Conservation (phyloP, 352 stramenopile species). For the Plasmopara muralis region DNA sequence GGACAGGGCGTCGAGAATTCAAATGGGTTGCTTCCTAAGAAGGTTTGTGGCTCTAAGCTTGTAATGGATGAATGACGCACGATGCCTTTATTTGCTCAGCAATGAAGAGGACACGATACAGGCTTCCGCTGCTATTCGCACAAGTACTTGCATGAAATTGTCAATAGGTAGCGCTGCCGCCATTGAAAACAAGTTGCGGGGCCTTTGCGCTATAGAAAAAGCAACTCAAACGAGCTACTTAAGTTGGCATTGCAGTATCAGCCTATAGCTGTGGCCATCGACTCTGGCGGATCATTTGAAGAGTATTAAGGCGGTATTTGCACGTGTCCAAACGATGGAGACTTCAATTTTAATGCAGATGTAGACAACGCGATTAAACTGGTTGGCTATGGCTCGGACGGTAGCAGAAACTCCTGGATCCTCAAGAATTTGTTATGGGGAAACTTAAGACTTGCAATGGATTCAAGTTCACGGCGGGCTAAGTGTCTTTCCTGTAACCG, state of each 20-base stretch:
- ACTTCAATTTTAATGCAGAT: slow-evolving; percentile 47
- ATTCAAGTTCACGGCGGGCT: slow-evolving; percentile 76
- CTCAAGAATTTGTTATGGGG: slow-evolving; percentile 82
- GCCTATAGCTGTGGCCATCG: slow-evolving; percentile 71
- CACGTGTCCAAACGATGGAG: slow-evolving; percentile 58
- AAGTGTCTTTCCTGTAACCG: slow-evolving; percentile 61
- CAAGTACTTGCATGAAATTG: slow-evolving; percentile 37
- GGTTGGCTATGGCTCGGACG: slow-evolving; percentile 55
- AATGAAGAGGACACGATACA: slow-evolving; percentile 40
- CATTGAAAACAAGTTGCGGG: slow-evolving; percentile 67
- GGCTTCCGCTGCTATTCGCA: slow-evolving; percentile 14
- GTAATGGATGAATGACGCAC: slow-evolving; percentile 72
- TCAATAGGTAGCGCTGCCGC: slow-evolving; percentile 35
- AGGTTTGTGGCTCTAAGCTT: slow-evolving; percentile 68
- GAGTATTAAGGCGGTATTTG: slow-evolving; percentile 77
- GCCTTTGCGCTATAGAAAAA: slow-evolving; percentile 42
- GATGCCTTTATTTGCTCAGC: slow-evolving; percentile 65
- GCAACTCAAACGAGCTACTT: slow-evolving; percentile 50
- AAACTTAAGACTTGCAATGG: slow-evolving; percentile 55
- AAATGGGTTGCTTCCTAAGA: slow-evolving; percentile 52
- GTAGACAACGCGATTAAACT: slow-evolving; percentile 74
- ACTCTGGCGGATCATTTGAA: slow-evolving; percentile 71
- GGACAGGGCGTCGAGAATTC: slow-evolving; percentile 35
- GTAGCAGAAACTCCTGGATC: slow-evolving; percentile 59
- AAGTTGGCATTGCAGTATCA: slow-evolving; percentile 63